Base-by-base conservation (phyloP, 306 rosid genomes). In the Vigna reflexopilosa region DNA sequence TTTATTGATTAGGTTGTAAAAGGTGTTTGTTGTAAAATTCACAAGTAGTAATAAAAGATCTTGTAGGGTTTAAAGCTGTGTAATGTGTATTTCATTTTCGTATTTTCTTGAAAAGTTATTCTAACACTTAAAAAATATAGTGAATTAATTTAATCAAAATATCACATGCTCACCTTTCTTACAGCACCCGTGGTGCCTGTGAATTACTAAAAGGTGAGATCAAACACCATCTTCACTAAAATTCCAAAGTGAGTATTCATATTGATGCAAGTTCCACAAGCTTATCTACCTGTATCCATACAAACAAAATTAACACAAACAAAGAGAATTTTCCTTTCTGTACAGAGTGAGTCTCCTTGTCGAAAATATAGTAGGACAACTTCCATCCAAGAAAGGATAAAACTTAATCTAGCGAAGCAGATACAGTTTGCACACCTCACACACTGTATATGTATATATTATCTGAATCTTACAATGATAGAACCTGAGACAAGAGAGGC, bases 401-500 rank as follows among this genome's bases (percentile, higher is more conserved):
- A 76, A 6, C 58, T 70, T 22, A 66, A 70, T 40, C 51, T 26
- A 62, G 47, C 57, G 57, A 15, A 9, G 22, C 6, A 58, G n/a
- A 13, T 7, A 62, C 44, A 58, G 22, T 78, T 52, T 62, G 57
- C 45, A 58, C 32, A 45, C 50, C 24, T 49, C 64, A 86, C 11
- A 30, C 47, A 16, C 14, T n/a, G 7, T 45, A 47, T 51, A 36
- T 28, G 50, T 44, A 77, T 22, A 64, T 78, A 75, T 84, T 89
- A 91, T 65, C 78, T 69, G 77, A 87, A 76, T 71, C 82, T 87
- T 84, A 87, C 86, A 12, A 89, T 83, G 4, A 85, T 70, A 81
- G 85, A 88, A 82, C 98, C 97, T 44, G 97, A 87, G 76, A 92
- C 77, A 63, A 94, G 82, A 44, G 97, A 92, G 71, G 87, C 72